Percentiles rank a stretch among this genome's conserved stretches.
These are phyloP conservation scores for Fusarium equiseti DNA, from an alignment of 2,329 filamentous ascomycete species.

Conservation along the genomic window DNA sequence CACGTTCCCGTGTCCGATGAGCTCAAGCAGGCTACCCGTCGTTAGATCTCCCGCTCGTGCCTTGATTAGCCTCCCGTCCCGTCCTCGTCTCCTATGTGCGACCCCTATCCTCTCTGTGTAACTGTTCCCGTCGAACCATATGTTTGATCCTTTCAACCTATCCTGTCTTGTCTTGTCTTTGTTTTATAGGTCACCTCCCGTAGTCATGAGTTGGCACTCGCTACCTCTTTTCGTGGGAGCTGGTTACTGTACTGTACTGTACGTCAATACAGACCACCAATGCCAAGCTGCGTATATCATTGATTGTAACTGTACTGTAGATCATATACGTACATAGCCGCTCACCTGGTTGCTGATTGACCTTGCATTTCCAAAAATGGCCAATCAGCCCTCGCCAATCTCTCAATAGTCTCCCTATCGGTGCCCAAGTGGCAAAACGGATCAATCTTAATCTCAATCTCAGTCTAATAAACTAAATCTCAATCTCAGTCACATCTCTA, in stretches of 20 bases:
- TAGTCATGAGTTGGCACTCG: conserved; percentile 23
- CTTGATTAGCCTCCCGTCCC: conserved; percentile 31
- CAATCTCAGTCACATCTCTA: not conserved
- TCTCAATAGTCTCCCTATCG: conserved; percentile 25
- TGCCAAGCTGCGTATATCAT: not conserved
- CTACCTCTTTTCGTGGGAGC: conserved; percentile 6
- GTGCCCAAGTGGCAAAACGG: conserved; percentile 40
- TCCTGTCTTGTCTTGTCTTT: not conserved
- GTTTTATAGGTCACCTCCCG: conserved; percentile 17
- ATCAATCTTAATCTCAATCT: not conserved
- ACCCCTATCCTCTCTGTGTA: conserved; percentile 19
- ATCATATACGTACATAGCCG: conserved; percentile 4
- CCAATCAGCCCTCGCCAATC: conserved; percentile 29
- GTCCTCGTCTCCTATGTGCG: conserved; percentile 26
- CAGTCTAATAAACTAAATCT: not conserved
- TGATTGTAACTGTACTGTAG: not conserved
- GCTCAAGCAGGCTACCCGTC: conserved; percentile 47
- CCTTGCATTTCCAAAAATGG: conserved; percentile 5
- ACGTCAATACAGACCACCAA: conserved; percentile 2
- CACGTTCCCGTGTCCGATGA: conserved; percentile 49
- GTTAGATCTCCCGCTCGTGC: conserved; percentile 42
- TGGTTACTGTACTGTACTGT: not conserved
- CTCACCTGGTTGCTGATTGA: conserved; percentile 14
- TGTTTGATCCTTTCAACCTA: not conserved
- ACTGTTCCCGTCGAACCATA: conserved; percentile 6